These are phyloP conservation scores for Umbilicus rupestris DNA, from an alignment of 164 flowering plant species.

Conservation along the genomic window DNA sequence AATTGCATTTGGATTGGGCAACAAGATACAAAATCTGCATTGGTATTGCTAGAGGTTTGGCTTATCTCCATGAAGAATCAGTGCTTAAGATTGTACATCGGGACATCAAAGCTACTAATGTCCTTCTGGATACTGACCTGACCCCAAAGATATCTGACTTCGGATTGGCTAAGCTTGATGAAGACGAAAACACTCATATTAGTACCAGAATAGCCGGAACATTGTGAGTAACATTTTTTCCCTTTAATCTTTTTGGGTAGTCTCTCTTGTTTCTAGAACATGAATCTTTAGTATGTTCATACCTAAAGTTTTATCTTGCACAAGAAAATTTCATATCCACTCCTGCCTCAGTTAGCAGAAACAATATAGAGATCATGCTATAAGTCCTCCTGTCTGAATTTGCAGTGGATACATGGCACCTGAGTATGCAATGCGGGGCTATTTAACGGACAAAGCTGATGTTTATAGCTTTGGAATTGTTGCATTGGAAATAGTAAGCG, in stretches of 20 bases:
- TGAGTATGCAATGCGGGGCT: background rate
- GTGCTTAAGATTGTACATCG: constrained; percentile 58
- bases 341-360: background rate
- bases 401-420: constrained; percentile 6
- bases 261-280: background rate
- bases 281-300: background rate
- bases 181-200: constrained; percentile 65
- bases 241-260: background rate
- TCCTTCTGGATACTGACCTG: constrained; percentile 54
- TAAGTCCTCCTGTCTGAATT: background rate
- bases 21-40: constrained; percentile 49
- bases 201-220: constrained; percentile 80
- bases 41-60: constrained; percentile 56
- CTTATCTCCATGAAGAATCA: constrained; percentile 66
- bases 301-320: background rate
- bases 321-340: background rate
- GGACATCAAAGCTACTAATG: constrained; percentile 65
- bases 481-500: background rate
- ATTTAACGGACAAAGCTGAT: constrained; percentile 5
- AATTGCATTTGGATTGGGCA: constrained; percentile 45
- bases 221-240: constrained; percentile 29
- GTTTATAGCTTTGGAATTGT: constrained; percentile 8
- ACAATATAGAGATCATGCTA: background rate
- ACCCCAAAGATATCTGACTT: constrained; percentile 80
- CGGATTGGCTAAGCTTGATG: constrained; percentile 72